A percentile compares a stretch with the other conserved stretches of the same genome.
Conservation (phyloP, 768 basidiomycete species). For the Serpula lacrymans region DNA sequence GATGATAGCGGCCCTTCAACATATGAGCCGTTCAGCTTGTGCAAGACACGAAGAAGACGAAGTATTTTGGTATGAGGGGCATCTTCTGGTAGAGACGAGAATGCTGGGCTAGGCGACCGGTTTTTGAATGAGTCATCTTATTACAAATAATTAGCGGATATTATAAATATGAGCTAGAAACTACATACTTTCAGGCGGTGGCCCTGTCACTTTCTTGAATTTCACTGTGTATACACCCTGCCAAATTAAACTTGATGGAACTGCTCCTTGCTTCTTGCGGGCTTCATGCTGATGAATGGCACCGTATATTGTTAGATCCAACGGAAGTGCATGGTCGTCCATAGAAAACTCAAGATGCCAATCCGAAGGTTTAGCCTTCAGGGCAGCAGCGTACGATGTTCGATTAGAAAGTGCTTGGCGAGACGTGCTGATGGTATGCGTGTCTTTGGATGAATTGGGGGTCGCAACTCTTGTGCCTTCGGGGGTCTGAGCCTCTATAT, state of each 20-base stretch:
- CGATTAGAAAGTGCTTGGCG: constrained; percentile 33
- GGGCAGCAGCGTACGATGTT: constrained; percentile 88
- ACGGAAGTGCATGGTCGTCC: constrained; percentile 79
- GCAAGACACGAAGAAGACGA: constrained; percentile 82
- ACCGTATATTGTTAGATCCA: constrained; percentile 94
- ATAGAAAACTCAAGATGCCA: constrained; percentile 98
- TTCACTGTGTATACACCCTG: constrained; percentile 88
- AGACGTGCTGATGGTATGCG: constrained; percentile 28
- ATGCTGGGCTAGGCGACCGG: constrained; percentile 60
- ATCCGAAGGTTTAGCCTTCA: constrained; percentile 89
- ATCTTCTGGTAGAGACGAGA: constrained; percentile 81
- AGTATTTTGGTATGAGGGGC: constrained; percentile 88
- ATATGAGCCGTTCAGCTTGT: constrained; percentile 77
- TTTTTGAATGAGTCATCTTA: constrained; percentile 43
- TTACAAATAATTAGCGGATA: constrained; percentile 26
- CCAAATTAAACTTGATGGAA: constrained; percentile 77
- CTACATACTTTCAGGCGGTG: constrained; percentile 64
- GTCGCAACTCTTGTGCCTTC: constrained; percentile 94
- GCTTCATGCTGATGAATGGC: constrained; percentile 91
- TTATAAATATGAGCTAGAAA: constrained; percentile 14
- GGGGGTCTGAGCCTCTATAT: constrained; percentile 93
- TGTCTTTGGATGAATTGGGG: constrained; percentile 57
- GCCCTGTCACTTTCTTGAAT: constrained; percentile 89
- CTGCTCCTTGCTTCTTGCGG: constrained; percentile 63
- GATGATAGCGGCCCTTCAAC: constrained; percentile 51